Evolutionary conservation across 345 rosid species (phyloP), one percentile per base, ranked within the genome.

Genomic region (Fremontodendron californicum): DNA sequence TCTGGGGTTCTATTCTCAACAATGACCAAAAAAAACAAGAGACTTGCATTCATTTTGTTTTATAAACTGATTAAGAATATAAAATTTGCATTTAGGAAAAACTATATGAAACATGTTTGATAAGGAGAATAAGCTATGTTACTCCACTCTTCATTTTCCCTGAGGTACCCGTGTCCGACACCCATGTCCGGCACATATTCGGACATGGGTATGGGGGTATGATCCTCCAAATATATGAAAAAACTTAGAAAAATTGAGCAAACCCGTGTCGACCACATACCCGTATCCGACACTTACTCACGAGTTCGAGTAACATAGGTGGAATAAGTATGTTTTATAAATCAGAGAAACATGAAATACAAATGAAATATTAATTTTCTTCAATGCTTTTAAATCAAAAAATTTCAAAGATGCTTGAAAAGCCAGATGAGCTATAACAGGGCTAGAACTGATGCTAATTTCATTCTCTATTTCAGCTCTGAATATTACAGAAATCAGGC

Each of bases 31-130:
- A 51, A 19, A 51, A 51, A 19, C 21, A 19, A 42, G 31, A 42
- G 27, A 64, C 23, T 67, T 67, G 72, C 51, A 67, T 67, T 67
- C 31, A 67, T 67, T 43, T 25, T 42, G 49, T 66, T 23, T 42
- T 66, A 42, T 40, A 42, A 66, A 66, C 19, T 40, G 21, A 21
- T 11, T 37, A 65, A 16, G 6, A 40, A 39, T 62, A 31, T 33
- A 2, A 35, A 7, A 33, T 33, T 62, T 62, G 10, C 66, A 61
- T 31, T 62, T 19, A 3, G 54, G n/a, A 51, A 18, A n/a, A 54
- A n/a, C 27, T 54, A 65, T 37, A 10, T n/a, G 48, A 65, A n/a
- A n/a, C n/a, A n/a, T n/a, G n/a, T n/a, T n/a, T n/a, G n/a, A n/a
- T n/a, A n/a, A n/a, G n/a, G n/a, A n/a, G n/a, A n/a, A n/a, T n/a